phyloP scores from a whole-genome alignment of 1,284 basidiomycete species.

The Porogramme epimiltina region DNA sequence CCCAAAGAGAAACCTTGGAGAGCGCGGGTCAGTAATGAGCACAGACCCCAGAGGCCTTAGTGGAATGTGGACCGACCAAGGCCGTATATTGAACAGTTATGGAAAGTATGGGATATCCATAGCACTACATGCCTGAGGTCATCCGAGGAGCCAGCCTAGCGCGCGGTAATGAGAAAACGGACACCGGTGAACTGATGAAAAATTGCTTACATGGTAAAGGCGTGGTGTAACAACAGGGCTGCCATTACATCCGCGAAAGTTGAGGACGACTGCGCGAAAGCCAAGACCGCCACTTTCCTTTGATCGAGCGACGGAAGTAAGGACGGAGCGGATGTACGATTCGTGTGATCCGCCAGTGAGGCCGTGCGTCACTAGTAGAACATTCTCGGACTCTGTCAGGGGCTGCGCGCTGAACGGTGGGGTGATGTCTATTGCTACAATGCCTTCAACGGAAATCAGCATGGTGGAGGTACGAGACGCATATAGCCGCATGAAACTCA shows the following conservation, averaged over 20 bases:
- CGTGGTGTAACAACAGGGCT: constrained; percentile 28
- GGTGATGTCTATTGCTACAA: constrained; percentile 29
- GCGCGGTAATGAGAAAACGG: not conserved
- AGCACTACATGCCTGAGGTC: constrained; percentile 29
- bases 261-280: constrained; percentile 29
- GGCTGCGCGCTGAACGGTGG: constrained; percentile 23
- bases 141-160: constrained; percentile 32
- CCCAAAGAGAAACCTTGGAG: constrained; percentile 30
- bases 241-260: constrained; percentile 32
- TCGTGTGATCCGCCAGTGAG: constrained; percentile 35
- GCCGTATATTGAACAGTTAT: constrained; percentile 25
- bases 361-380: constrained; percentile 30
- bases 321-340: constrained; percentile 29
- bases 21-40: not conserved
- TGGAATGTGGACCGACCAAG: constrained; percentile 20
- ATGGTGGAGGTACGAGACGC: not conserved
- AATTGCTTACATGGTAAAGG: constrained; percentile 30
- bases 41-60: not conserved
- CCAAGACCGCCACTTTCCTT: constrained; percentile 19
- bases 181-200: not conserved
- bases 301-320: constrained; percentile 4
- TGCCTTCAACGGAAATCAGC: constrained; percentile 15
- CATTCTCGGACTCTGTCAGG: constrained; percentile 15
- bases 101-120: constrained; percentile 30
- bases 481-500: not conserved